Percentiles rank a stretch among this genome's conserved stretches.
These are phyloP conservation scores for Aspergillus steynii DNA, from an alignment of 495 filamentous ascomycete genomes.

Conservation along the genomic window DNA sequence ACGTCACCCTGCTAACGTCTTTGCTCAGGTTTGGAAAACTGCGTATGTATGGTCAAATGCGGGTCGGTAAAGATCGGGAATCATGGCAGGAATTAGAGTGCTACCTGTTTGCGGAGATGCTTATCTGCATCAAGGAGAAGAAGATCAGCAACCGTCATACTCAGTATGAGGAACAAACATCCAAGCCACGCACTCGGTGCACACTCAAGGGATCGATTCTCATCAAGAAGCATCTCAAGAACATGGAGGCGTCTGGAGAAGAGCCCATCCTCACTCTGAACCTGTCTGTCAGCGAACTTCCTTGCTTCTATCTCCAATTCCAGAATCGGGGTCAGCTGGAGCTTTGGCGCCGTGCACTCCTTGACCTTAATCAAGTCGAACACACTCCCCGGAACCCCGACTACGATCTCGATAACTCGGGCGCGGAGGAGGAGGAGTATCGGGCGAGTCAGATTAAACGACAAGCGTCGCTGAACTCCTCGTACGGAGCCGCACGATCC, in stretches of 20 bases:
- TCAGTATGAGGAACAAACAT: conserved; percentile 54
- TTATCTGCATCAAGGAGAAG: conserved; percentile 99
- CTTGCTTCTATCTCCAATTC: conserved; percentile 93
- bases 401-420: conserved; percentile 76
- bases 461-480: conserved; percentile 84
- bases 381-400: conserved; percentile 64
- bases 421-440: conserved; percentile 92
- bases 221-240: conserved; percentile 97
- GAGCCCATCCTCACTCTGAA: conserved; percentile 86
- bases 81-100: conserved; percentile 99
- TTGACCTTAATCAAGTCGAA: conserved; percentile 73
- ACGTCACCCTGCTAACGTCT: conserved; percentile 14
- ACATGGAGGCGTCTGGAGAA: conserved; percentile 75
- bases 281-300: conserved; percentile 91
- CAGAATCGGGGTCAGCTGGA: conserved; percentile 82
- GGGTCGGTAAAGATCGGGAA: conserved; percentile 93
- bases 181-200: conserved; percentile 66
- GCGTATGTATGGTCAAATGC: conserved; percentile 84
- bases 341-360: conserved; percentile 84
- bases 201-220: conserved; percentile 97
- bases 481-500: conserved; percentile 64
- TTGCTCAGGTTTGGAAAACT: conserved; percentile 82
- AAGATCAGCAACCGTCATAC: conserved; percentile 59
- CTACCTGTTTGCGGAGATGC: conserved; percentile 97
- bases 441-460: conserved; percentile 68